Evolutionary conservation across 495 filamentous ascomycete genomes (phyloP), one percentile per base, ranked within the genome.

Genomic region (Tuber microsphaerosporum): DNA sequence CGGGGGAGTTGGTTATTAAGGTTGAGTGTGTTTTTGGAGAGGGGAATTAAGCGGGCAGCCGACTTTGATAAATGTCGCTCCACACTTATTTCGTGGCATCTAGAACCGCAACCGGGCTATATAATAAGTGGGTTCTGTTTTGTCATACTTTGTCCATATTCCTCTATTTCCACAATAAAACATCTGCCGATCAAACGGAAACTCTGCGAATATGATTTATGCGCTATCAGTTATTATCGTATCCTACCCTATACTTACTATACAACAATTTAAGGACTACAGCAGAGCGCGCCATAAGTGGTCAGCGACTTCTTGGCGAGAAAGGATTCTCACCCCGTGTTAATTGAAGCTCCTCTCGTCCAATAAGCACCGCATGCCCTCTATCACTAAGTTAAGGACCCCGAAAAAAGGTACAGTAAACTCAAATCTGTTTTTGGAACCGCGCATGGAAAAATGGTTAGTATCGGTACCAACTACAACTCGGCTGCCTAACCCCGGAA

Each of bases 1-100:
- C 89, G 1, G 92, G 92, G 16, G 90, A 88, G 39, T 85, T 96
- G 73, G 92, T 97, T 44, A 85, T 97, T 2, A 97, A 97, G 85
- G 93, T 97, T 44, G 88, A 82, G 74, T 78, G 80, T 73, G 45
- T 14, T 26, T 78, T 81, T 34, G 56, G 26, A 17, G 51, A 10
- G 9, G 51, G 31, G n/a, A 31, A 8, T 31, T 61, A 61, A n/a
- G 22, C 51, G 0, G 3, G 51, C 10, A n/a, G 10, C 7, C 22
- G 2, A 9, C 22, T 61, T 19, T 1, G 2, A 22, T 31, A 12
- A n/a, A n/a, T n/a, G 0, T 17, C 0, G 45, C 3, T 5, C 1
- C 51, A 2, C 22, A 0, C 22, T 26, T 12, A 22, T 31, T 31
- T 26, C 1, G 6, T 10, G 51, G 51, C 12, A 61, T 5, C n/a